Evolutionary conservation across 495 filamentous ascomycete genomes (phyloP), one percentile per base, ranked within the genome.

Genomic region (Aspergillus indologenus): DNA sequence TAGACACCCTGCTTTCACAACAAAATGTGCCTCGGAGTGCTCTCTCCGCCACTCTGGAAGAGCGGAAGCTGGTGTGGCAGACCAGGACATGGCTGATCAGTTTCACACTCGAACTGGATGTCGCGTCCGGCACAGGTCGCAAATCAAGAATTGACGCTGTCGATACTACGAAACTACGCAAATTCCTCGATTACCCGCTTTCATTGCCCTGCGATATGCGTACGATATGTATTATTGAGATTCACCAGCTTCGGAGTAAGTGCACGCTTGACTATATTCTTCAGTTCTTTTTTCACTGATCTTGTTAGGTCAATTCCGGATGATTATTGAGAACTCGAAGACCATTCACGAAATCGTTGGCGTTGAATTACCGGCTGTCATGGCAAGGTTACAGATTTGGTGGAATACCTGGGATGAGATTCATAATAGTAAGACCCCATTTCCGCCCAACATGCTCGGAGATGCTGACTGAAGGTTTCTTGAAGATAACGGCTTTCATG

Each of bases 371-470:
- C 75, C 75, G 2, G 66, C 67, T 5, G 71, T 75, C 3, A 73
- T 77, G 71, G 48, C 61, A 21, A 68, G 71, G 46, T 56, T 77
- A 8, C 69, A 74, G 26, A 69, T 61, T 18, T 77, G 75, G 75
- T 76, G 72, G 71, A 68, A 66, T 1, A 69, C 66, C 19, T 77
- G 75, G 75, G 75, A 77, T 51, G 68, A 75, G n/a, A 71, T 76
- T n/a, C 75, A 77, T 53, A 65, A 69, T 14, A 73, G 75, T 76
- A 55, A 61, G 34, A 20, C 3, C 48, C 17, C 54, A 43, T 23
- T 9, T 5, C 24, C 18, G 18, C 7, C 11, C 4, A 9, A 42
- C 20, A 1, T 40, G 40, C 0, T 7, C 6, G 9, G 19, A 3
- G 0, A 22, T 40, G 19, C 19, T 42, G 19, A 45, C 50, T 48